phyloP scores from a whole-genome alignment of 257 asterid species.

The Przewalskia tangutica region DNA sequence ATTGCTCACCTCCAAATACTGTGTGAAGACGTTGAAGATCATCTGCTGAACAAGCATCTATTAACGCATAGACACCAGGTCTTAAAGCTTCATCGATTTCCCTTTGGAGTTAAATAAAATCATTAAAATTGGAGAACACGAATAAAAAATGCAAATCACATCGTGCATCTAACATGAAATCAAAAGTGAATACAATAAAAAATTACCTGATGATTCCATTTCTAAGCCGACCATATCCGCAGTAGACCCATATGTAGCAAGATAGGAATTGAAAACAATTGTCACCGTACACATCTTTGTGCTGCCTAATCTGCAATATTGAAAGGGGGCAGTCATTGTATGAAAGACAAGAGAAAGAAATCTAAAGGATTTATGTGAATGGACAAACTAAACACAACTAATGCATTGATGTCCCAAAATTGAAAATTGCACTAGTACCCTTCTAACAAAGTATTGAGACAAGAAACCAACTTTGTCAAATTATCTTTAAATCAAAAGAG shows the following conservation, averaged over 20 bases:
- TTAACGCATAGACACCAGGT: constrained; percentile 78
- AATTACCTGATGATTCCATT: constrained; percentile 66
- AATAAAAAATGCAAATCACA: constrained; percentile 3
- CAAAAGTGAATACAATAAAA: constrained; percentile 2
- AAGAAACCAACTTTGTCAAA: background rate
- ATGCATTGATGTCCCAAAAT: background rate
- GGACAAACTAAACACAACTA: background rate
- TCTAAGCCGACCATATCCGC: constrained; percentile 71
- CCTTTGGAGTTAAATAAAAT: constrained; percentile 23
- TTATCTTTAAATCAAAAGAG: background rate
- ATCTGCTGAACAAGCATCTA: constrained; percentile 70
- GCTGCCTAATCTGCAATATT: constrained; percentile 61
- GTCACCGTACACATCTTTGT: constrained; percentile 58
- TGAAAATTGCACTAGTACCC: background rate
- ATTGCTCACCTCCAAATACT: constrained; percentile 61
- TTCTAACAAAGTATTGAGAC: background rate
- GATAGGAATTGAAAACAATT: constrained; percentile 56
- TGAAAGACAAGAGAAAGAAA: background rate
- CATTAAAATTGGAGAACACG: constrained; percentile 4
- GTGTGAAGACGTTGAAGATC: constrained; percentile 85
- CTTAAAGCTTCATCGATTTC: constrained; percentile 78
- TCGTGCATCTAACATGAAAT: background rate
- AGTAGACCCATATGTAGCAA: constrained; percentile 63
- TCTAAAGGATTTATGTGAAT: background rate
- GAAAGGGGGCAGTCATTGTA: background rate